Conservation (phyloP, 2,329 filamentous ascomycete species). For the Alternaria sp. region DNA sequence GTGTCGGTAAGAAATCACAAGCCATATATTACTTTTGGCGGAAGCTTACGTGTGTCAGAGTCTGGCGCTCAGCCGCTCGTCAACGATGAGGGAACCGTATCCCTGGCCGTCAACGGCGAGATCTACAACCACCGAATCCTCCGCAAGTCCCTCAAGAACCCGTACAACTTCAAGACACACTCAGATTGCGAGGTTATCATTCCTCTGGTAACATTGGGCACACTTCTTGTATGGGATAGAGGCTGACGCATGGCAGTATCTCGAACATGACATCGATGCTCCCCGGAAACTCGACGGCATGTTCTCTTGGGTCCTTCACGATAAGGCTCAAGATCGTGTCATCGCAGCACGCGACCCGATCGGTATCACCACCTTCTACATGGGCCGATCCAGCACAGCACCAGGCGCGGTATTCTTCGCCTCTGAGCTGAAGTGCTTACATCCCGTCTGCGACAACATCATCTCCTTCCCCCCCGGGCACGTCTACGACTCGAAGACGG, state of each 20-base stretch:
- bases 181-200: slow-evolving; percentile 99
- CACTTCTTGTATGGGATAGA: background rate
- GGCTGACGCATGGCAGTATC: slow-evolving; percentile 67
- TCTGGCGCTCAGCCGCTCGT: slow-evolving; percentile 94
- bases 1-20: slow-evolving; percentile 73
- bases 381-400: slow-evolving; percentile 83
- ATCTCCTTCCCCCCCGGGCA: slow-evolving; percentile 93
- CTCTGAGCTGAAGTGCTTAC: slow-evolving; percentile 92
- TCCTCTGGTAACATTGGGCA: slow-evolving; percentile 72
- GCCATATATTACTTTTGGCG: slow-evolving; percentile 8
- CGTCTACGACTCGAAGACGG: slow-evolving; percentile 92
- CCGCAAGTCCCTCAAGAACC: slow-evolving; percentile 80
- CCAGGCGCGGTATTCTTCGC: slow-evolving; percentile 92
- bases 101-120: slow-evolving; percentile 97
- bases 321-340: slow-evolving; percentile 90
- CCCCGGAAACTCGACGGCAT: slow-evolving; percentile 96
- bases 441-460: slow-evolving; percentile 94
- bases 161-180: slow-evolving; percentile 97
- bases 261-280: slow-evolving; percentile 88
- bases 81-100: slow-evolving; percentile 86
- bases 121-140: slow-evolving; percentile 99
- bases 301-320: slow-evolving; percentile 99
- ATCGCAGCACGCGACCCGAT: slow-evolving; percentile 96
- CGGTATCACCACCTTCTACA: slow-evolving; percentile 96
- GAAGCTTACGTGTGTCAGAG: slow-evolving; percentile 61